Base-by-base conservation (phyloP, 352 stramenopile genomes). In the Thraustochytrium sp. region DNA sequence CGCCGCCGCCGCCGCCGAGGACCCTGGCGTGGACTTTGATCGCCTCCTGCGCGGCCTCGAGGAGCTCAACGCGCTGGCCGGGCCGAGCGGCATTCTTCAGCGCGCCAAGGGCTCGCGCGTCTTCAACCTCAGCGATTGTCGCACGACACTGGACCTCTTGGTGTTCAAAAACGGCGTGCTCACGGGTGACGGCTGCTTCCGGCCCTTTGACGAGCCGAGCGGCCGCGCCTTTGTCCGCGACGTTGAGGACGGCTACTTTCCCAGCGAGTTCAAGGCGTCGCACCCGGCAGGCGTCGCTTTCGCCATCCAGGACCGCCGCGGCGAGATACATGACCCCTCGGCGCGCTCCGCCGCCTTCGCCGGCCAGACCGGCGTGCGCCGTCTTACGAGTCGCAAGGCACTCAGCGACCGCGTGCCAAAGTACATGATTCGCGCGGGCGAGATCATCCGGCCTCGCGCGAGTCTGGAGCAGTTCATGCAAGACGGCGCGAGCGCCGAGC, bases 151-250 rank as follows among this genome's bases (percentile, higher is more conserved):
- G 8, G 59, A 72, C 40, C 59, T 72, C 40, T 49, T 72, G 34
- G 59, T 72, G 59, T 72, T 72, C 40, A 44, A 72, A 31, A 72
- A 72, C n/a, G 59, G 59, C 23, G 46, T 72, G 9, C 59, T 72
- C 8, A 72, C 26, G 8, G 59, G 59, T 21, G 59, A 72, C 26
- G 59, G 59, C 2, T 16, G 9, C 8, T 72, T 72, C 40, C 13
- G 59, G 21, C n/a, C 59, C 9, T 72, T 72, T 31, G 40, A 44
- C 9, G 59, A 72, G 18, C 40, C 59, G 11, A 55, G 59, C 9
- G 59, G 59, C 34, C 29, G 26, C 8, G 34, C 36, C 8, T 72
- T 72, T 29, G 26, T 72, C 9, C 59, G 31, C n/a, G 59, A 72
- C n/a, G 59, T 72, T 5, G 59, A 72, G 46, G 59, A 72, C n/a